These are phyloP conservation scores for Candida argentea DNA, from an alignment of 805 yeast species.

Conservation along the genomic window DNA sequence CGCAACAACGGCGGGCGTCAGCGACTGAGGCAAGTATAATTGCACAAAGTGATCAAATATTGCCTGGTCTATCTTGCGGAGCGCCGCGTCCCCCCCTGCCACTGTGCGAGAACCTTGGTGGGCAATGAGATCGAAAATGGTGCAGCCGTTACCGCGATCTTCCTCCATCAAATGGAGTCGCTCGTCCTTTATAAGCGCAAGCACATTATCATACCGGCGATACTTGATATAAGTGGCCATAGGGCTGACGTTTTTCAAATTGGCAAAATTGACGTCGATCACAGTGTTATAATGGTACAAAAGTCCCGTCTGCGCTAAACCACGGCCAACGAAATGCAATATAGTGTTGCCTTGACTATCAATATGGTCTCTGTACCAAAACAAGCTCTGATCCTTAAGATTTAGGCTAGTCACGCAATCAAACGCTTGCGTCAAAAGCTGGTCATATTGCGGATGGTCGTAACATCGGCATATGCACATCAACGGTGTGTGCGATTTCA, in stretches of 20 bases:
- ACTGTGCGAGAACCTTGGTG: constrained; percentile 18
- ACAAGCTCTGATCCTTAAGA: no score
- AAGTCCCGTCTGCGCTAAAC: constrained; percentile 25
- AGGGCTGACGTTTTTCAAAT: constrained; percentile 54
- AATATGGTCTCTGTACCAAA: constrained; percentile 39
- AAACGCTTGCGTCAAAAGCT: constrained; percentile 38
- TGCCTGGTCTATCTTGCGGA: constrained; percentile 14
- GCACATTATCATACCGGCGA: constrained; percentile 52
- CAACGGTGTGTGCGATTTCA: constrained; percentile 66
- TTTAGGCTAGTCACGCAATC: no score
- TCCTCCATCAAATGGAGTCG: constrained; percentile 31
- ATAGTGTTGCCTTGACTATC: constrained; percentile 70
- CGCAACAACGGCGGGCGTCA: constrained; percentile 12
- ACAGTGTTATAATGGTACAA: constrained; percentile 18
- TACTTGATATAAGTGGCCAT: constrained; percentile 61
- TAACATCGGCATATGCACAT: constrained; percentile 69
- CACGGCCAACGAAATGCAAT: constrained; percentile 56
- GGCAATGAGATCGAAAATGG: constrained; percentile 29
- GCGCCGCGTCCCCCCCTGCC: constrained; percentile 9
- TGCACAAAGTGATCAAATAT: constrained; percentile 13
- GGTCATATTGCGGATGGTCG: constrained; percentile 57
- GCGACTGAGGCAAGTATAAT: constrained; percentile 11
- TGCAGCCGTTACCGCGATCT: constrained; percentile 23
- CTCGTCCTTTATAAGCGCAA: constrained; percentile 36
- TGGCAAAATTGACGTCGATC: constrained; percentile 46